Evolutionary conservation across 2,329 filamentous ascomycete species (phyloP).

Genomic region (Apiospora rasikravindrae): DNA sequence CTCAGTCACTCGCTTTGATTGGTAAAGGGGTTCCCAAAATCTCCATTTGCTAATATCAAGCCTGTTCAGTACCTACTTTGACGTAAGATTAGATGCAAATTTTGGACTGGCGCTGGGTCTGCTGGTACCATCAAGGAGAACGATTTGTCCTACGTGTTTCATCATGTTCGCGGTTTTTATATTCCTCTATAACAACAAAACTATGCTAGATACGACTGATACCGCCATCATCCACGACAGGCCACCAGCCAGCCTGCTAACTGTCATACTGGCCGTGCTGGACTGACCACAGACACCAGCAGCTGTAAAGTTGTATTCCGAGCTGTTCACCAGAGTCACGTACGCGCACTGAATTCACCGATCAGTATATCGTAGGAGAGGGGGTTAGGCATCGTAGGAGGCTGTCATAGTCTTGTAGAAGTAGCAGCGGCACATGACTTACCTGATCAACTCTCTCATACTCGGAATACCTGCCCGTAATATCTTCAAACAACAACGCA

Average conservation of each 20-base stretch:
- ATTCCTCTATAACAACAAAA: background rate
- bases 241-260: background rate
- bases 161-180: too few relatives aligned
- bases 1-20: background rate
- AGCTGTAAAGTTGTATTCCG: background rate
- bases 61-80: background rate
- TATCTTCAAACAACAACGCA: background rate
- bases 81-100: too few relatives aligned
- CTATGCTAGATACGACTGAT: background rate
- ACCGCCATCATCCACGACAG: background rate
- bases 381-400: background rate
- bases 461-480: background rate
- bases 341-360: background rate
- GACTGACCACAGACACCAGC: background rate
- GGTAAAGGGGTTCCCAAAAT: background rate
- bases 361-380: background rate
- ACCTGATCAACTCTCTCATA: background rate
- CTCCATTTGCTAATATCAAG: background rate
- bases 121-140: too few relatives aligned
- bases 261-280: background rate
- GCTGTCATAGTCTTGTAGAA: background rate
- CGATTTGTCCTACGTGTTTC: too few relatives aligned
- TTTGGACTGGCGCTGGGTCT: too few relatives aligned
- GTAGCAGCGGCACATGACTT: too few relatives aligned
- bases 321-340: background rate